Evolutionary conservation across 345 rosid species (phyloP).

Genomic region (Lumnitzera racemosa): DNA sequence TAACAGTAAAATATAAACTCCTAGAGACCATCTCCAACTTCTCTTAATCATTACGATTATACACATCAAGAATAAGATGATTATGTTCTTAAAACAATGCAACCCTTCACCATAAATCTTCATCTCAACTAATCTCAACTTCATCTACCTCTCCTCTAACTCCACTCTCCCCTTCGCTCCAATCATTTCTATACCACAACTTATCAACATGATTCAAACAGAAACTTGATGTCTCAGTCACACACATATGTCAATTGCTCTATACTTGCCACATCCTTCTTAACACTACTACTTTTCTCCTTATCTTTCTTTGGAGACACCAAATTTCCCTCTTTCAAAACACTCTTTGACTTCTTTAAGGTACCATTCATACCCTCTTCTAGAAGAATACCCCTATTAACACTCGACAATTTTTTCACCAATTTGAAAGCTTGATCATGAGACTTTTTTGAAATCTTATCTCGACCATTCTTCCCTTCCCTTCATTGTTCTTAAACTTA

Average conservation of each 20-base stretch:
- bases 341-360: not conserved
- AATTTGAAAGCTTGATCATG: constrained; percentile 9
- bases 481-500: constrained; percentile 6
- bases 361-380: not conserved
- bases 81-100: not conserved
- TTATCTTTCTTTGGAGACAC: no score
- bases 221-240: not conserved
- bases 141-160: constrained; percentile 10
- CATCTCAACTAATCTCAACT: constrained; percentile 5
- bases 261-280: not conserved
- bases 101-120: constrained; percentile 6
- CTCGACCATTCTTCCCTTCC: not conserved
- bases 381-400: not conserved
- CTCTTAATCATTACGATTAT: not conserved
- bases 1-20: no score
- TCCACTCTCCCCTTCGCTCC: constrained; percentile 2
- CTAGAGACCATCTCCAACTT: not conserved
- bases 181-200: constrained; percentile 3
- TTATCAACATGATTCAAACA: not conserved
- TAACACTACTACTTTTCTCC: no score
- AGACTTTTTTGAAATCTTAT: not conserved
- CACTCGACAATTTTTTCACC: constrained; percentile 10
- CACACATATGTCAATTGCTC: not conserved
- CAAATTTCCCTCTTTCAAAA: not conserved
- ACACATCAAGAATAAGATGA: not conserved